Evolutionary conservation across 179 eudicot species (phyloP).

Genomic region (Silene noctiflora): DNA sequence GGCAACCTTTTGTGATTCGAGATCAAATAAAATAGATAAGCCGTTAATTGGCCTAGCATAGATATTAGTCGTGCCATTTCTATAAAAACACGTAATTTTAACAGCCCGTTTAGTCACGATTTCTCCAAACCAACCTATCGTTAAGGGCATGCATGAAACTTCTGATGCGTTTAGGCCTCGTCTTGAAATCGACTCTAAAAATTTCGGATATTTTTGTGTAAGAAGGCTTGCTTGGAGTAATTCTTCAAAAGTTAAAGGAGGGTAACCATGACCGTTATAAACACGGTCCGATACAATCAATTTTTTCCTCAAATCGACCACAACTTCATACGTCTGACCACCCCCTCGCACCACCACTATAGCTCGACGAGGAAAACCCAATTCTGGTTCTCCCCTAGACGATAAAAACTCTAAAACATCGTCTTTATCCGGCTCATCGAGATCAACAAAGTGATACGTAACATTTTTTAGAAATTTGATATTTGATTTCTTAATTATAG

Average conservation of each 20-base stretch:
- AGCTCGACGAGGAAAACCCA: slow-evolving; percentile 57
- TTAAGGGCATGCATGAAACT: slow-evolving; percentile 65
- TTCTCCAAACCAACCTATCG: slow-evolving; percentile 83
- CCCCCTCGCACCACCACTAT: slow-evolving; percentile 57
- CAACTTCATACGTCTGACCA: slow-evolving; percentile 51
- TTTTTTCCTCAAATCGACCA: slow-evolving; percentile 41
- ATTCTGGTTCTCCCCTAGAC: slow-evolving; percentile 16
- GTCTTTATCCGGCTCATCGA: slow-evolving; percentile 72
- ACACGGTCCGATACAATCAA: slow-evolving; percentile 47
- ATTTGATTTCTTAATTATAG: slow-evolving; percentile 47
- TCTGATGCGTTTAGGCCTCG: slow-evolving; percentile 64
- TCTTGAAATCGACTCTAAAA: slow-evolving; percentile 42
- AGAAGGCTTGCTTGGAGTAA: slow-evolving; percentile 47
- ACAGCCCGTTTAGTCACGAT: slow-evolving; percentile 41
- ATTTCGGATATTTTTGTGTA: slow-evolving; percentile 33
- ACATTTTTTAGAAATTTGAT: slow-evolving; percentile 38
- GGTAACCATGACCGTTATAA: slow-evolving; percentile 60
- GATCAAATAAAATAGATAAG: slow-evolving; percentile 47
- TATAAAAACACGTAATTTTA: slow-evolving; percentile 56
- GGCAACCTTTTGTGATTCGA: slow-evolving; percentile 42
- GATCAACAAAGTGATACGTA: slow-evolving; percentile 68
- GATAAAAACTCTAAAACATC: slow-evolving; percentile 57
- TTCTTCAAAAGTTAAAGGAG: slow-evolving; percentile 56
- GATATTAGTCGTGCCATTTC: slow-evolving; percentile 59
- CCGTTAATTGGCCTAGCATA: slow-evolving; percentile 75